A percentile compares a stretch with the other conserved stretches of the same genome.
Conservation (phyloP, 108 stramenopile genomes). For the Nitzschia palea region DNA sequence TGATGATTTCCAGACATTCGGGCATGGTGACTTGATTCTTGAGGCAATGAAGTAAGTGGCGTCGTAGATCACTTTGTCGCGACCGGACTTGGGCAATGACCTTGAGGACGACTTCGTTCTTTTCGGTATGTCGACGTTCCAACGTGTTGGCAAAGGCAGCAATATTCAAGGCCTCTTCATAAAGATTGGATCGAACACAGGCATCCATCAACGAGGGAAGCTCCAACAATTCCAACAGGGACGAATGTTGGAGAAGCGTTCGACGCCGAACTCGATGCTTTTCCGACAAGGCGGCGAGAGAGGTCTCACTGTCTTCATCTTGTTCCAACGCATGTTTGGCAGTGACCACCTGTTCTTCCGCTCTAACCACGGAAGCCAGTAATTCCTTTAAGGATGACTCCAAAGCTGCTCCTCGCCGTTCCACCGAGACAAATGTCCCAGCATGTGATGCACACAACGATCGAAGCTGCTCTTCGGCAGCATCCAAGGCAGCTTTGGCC, state of each 20-base stretch:
- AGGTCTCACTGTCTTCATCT: conserved; percentile 49
- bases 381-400: conserved; percentile 57
- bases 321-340: conserved; percentile 63
- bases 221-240: conserved; percentile 79
- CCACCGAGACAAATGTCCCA: conserved; percentile 79
- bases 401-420: conserved; percentile 71
- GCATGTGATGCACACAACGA: conserved; percentile 77
- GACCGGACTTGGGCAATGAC: conserved; percentile 82
- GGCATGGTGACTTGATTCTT: conserved; percentile 87
- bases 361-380: conserved; percentile 34
- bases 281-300: conserved; percentile 74
- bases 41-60: conserved; percentile 67
- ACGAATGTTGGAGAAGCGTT: conserved; percentile 83
- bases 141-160: conserved; percentile 86
- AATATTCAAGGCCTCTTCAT: conserved; percentile 84
- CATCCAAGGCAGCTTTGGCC: conserved; percentile 64
- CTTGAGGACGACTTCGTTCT: conserved; percentile 60
- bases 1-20: conserved; percentile 82
- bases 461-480: conserved; percentile 75
- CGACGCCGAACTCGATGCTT: conserved; percentile 78
- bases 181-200: conserved; percentile 79
- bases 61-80: conserved; percentile 73
- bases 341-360: conserved; percentile 44
- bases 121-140: conserved; percentile 70
- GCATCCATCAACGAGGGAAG: conserved; percentile 88